These are phyloP conservation scores for Fusarium camptoceras DNA, from an alignment of 2,329 filamentous ascomycete genomes.

Conservation along the genomic window DNA sequence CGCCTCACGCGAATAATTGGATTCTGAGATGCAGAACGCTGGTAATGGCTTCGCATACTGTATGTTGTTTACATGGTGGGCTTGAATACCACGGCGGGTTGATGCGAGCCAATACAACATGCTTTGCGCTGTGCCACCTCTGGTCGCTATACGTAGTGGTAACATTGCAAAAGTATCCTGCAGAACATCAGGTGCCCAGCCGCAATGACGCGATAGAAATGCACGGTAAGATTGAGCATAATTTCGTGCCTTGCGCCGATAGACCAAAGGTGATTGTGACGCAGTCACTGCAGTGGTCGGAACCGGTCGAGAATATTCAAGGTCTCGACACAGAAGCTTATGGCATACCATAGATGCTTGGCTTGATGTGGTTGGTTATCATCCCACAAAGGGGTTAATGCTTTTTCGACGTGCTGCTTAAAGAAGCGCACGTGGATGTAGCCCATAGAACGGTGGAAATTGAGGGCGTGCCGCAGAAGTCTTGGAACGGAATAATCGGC, in stretches of 20 bases:
- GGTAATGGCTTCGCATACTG: slow-evolving; percentile 7
- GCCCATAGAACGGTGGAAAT: slow-evolving; percentile 43
- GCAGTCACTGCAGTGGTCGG: slow-evolving; percentile 25
- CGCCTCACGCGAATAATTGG: slow-evolving; percentile 33
- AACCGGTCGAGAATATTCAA: slow-evolving; percentile 21
- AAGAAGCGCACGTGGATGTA: slow-evolving; percentile 42
- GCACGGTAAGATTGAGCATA: slow-evolving; percentile 44
- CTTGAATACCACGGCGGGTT: slow-evolving; percentile 13
- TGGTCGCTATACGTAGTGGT: slow-evolving; percentile 31
- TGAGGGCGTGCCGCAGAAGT: slow-evolving; percentile 45
- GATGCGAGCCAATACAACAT: slow-evolving; percentile 41
- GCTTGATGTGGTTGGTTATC: slow-evolving; percentile 35
- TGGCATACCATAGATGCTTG: slow-evolving; percentile 36
- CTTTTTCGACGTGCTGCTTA: slow-evolving; percentile 35
- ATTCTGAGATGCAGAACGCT: slow-evolving; percentile 1
- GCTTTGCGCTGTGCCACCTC: slow-evolving; percentile 41
- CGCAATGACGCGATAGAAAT: slow-evolving; percentile 45
- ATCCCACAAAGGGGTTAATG: slow-evolving; percentile 36
- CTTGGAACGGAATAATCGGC: slow-evolving; percentile 49
- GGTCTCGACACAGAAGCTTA: slow-evolving; percentile 28
- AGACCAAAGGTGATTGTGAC: slow-evolving; percentile 30
- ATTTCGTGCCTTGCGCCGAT: slow-evolving; percentile 39
- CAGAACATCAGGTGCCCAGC: slow-evolving; percentile 46
- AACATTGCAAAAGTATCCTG: slow-evolving; percentile 44
- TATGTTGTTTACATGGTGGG: slow-evolving; percentile 18